Evolutionary conservation across 2,329 filamentous ascomycete genomes (phyloP), one percentile per base, ranked within the genome.

Genomic region (Penicillium brevicompactum): DNA sequence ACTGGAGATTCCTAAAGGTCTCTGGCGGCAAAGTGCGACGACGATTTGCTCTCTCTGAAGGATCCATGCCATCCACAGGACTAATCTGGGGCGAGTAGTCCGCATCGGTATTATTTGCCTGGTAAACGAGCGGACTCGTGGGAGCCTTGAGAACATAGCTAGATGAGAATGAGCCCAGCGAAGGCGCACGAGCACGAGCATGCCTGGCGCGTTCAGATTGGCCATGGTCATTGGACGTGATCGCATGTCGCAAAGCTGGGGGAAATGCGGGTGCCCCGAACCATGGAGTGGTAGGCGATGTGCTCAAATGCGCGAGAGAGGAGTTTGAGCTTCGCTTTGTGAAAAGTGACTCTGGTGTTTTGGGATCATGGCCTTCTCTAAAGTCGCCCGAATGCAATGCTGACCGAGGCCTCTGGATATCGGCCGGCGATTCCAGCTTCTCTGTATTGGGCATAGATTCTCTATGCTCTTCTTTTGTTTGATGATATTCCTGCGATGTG

Each of bases 71-170:
- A 46, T 85, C 78, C 50, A 83, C 79, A 41, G 75, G 73, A 52
- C 83, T 79, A 51, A 81, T 72, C 18, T 78, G 78, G 59, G 83
- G 78, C 2, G 84, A 80, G 46, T 88, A 79, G 55, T 91, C 87
- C 21, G 88, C 69, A 62, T 94, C 91, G 6, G 91, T 87, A 63
- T 92, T 94, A 74, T 88, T 95, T 67, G 91, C 86, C 41, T 92
- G 91, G 67, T 97, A 87, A 1, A 95, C 92, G 10, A 99, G 79
- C 13, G 94, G 94, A 66, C 92, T 97, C 2, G 94, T 97, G 0
- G 94, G 93, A 2, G 90, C 85, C 74, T 93, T 89, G 58, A 96
- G 89, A 31, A 89, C 82, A 71, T 96, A 97, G 64, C 86, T 92
- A 2, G 87, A 89, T 0, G 89, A 88, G 13, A 90, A 80, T 1